These are phyloP conservation scores for Colletotrichum lini DNA, from an alignment of 2,329 filamentous ascomycete species.

Conservation along the genomic window DNA sequence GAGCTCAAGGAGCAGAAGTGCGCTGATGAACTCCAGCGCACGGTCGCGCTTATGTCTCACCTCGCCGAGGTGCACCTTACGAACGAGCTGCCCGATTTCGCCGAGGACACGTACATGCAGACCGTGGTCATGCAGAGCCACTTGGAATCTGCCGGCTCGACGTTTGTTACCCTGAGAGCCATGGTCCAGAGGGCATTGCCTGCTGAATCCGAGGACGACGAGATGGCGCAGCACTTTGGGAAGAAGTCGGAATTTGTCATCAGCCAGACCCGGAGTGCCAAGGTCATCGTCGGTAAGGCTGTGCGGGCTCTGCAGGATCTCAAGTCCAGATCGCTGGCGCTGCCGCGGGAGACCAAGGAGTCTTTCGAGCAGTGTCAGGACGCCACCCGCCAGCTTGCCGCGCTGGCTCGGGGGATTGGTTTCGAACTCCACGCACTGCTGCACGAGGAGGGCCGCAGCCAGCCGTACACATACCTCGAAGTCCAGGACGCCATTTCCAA, in stretches of 20 bases:
- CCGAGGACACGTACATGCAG: slow-evolving; percentile 85
- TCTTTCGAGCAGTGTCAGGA: slow-evolving; percentile 80
- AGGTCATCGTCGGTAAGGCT: slow-evolving; percentile 86
- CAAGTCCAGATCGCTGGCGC: slow-evolving; percentile 79
- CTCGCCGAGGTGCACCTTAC: slow-evolving; percentile 85
- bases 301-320: slow-evolving; percentile 84
- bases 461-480: slow-evolving; percentile 77
- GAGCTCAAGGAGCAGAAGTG: slow-evolving; percentile 90
- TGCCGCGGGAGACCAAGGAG: slow-evolving; percentile 76
- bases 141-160: slow-evolving; percentile 81
- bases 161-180: slow-evolving; percentile 73
- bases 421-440: slow-evolving; percentile 76
- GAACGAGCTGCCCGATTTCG: slow-evolving; percentile 78
- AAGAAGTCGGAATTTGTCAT: slow-evolving; percentile 81
- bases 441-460: slow-evolving; percentile 78
- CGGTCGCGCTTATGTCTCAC: slow-evolving; percentile 89
- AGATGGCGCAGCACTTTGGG: slow-evolving; percentile 75
- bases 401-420: slow-evolving; percentile 77
- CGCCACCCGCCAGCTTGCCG: slow-evolving; percentile 75
- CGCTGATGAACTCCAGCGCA: slow-evolving; percentile 84
- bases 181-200: slow-evolving; percentile 79
- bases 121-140: slow-evolving; percentile 83
- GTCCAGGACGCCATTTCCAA: slow-evolving; percentile 74
- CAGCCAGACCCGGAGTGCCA: slow-evolving; percentile 83
- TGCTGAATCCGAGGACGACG: slow-evolving; percentile 71